Percentiles rank a stretch among this genome's conserved stretches.
phyloP scores from a whole-genome alignment of 208 protist genomes.

The Leishmania gerbilli region DNA sequence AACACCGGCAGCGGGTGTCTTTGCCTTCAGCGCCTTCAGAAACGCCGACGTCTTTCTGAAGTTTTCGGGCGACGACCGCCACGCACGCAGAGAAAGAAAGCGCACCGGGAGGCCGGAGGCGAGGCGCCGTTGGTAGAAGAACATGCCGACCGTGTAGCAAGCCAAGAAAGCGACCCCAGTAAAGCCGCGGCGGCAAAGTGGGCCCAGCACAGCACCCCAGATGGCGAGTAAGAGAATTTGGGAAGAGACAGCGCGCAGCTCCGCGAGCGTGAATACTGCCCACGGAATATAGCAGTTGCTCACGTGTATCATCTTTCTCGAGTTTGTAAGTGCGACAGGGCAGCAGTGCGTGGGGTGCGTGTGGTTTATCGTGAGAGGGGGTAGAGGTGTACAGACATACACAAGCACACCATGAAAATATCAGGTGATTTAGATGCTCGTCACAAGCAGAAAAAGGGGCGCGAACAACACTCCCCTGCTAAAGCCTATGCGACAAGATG shows the following conservation, averaged over 20 bases:
- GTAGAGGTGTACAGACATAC: not conserved
- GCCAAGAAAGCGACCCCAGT: not conserved
- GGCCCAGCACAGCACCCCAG: conserved; percentile 10
- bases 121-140: conserved; percentile 45
- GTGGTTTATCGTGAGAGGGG: not conserved
- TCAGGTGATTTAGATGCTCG: not conserved
- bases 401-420: not conserved
- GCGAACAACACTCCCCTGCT: not conserved
- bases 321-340: not conserved
- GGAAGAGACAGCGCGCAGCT: conserved; percentile 33
- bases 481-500: not conserved
- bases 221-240: conserved; percentile 33
- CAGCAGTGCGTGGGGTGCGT: not conserved
- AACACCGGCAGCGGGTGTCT: not conserved
- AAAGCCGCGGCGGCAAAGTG: conserved; percentile 10
- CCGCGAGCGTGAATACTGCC: conserved; percentile 34
- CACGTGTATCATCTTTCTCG: conserved; percentile 21
- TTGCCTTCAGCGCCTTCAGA: conserved; percentile 13
- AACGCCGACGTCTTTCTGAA: conserved; percentile 48
- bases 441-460: not conserved
- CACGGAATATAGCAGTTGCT: conserved; percentile 40
- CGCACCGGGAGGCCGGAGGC: conserved; percentile 47
- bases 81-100: conserved; percentile 34
- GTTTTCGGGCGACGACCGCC: conserved; percentile 35
- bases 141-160: conserved; percentile 34